phyloP scores from a whole-genome alignment of 2,329 filamentous ascomycete species.

The Phialemonium atrogriseum region DNA sequence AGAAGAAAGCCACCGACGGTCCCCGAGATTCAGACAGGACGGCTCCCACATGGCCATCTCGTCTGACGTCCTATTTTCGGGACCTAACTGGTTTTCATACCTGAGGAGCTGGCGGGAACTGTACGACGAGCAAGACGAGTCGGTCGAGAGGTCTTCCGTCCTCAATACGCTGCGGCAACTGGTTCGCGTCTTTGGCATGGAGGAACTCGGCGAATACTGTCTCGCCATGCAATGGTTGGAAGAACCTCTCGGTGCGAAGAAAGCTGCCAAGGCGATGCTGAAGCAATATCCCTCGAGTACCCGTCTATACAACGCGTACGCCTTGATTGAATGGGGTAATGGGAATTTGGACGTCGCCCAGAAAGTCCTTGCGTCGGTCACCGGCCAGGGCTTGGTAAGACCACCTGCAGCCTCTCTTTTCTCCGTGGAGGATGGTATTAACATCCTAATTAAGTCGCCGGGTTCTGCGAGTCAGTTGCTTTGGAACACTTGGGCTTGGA shows the following conservation, averaged over 20 bases:
- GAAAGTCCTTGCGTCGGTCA: conserved; percentile 59
- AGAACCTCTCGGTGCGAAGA: conserved; percentile 50
- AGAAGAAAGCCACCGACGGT: conserved; percentile 8
- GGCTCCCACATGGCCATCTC: conserved; percentile 24
- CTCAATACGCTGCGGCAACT: conserved; percentile 50
- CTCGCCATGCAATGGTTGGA: conserved; percentile 57
- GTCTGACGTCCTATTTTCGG: conserved; percentile 45
- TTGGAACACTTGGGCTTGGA: conserved; percentile 59
- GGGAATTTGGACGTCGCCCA: conserved; percentile 49
- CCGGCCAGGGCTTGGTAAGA: conserved; percentile 36
- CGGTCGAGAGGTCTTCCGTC: conserved; percentile 37
- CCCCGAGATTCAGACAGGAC: conserved; percentile 21
- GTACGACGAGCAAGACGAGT: conserved; percentile 15
- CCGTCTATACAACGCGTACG: conserved; percentile 71
- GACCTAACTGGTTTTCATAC: conserved; percentile 35
- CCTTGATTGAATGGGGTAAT: conserved; percentile 56
- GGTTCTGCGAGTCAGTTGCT: conserved; percentile 34
- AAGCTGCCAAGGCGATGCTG: conserved; percentile 65
- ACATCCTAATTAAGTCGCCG: conserved; percentile 32
- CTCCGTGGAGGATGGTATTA: conserved; percentile 42
- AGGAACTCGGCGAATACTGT: conserved; percentile 57
- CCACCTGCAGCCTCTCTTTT: conserved; percentile 7
- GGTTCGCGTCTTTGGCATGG: conserved; percentile 32
- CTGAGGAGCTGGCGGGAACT: conserved; percentile 19
- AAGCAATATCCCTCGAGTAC: conserved; percentile 57